phyloP scores from a whole-genome alignment of 129 eudicot species.

The Helianthus annuus region DNA sequence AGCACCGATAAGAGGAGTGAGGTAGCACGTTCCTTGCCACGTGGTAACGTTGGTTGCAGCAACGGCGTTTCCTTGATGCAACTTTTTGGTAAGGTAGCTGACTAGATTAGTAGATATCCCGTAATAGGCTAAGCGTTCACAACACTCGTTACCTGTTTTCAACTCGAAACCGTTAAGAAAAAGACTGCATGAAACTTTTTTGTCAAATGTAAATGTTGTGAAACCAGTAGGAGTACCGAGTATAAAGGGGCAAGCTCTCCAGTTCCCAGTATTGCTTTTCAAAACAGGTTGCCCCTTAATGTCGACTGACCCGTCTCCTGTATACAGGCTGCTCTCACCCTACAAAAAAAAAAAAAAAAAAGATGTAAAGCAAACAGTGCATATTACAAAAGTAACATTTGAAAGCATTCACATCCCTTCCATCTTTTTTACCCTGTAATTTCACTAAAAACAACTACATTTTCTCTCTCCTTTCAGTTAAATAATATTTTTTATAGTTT shows the following conservation, averaged over 20 bases:
- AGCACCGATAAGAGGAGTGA: conserved; percentile 78
- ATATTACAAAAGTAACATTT: not conserved
- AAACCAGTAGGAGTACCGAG: conserved; percentile 39
- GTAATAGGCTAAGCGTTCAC: conserved; percentile 78
- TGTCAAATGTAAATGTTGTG: not conserved
- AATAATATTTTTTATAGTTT: too few species aligned
- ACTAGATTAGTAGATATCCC: conserved; percentile 72
- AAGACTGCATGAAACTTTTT: not conserved
- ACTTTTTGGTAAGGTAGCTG: conserved; percentile 61
- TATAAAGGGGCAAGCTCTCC: conserved; percentile 87
- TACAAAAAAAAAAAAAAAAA: conserved; percentile 10
- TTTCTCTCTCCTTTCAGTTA: too few species aligned
- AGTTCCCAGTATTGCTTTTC: conserved; percentile 70
- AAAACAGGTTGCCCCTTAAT: conserved; percentile 60
- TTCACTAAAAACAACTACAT: too few species aligned
- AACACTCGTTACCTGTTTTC: conserved; percentile 70
- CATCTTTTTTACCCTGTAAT: too few species aligned
- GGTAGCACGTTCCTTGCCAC: conserved; percentile 81
- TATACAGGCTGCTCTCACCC: conserved; percentile 49
- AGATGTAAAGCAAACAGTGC: not conserved
- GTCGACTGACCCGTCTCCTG: conserved; percentile 79
- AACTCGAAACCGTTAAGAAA: not conserved
- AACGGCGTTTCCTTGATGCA: conserved; percentile 66
- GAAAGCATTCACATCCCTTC: too few species aligned
- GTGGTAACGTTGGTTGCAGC: conserved; percentile 75